Evolutionary conservation across 148 eudicot genomes (phyloP).

Genomic region (Silene uniflora): DNA sequence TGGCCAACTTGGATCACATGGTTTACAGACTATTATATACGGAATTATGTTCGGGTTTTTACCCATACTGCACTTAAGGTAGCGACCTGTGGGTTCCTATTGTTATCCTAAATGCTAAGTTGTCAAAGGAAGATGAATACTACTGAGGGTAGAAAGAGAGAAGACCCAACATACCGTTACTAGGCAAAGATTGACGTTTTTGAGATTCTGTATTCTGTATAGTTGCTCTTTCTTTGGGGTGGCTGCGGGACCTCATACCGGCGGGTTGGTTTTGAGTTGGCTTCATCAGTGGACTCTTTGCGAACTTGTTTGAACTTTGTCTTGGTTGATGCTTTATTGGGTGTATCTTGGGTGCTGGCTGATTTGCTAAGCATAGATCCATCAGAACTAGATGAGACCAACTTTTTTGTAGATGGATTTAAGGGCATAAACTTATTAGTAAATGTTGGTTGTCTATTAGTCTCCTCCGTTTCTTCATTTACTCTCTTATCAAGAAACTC

Average conservation of each 20-base stretch:
- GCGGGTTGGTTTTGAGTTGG: slow-evolving; percentile 39
- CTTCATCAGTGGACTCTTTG: slow-evolving; percentile 57
- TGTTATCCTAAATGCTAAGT: too few species aligned
- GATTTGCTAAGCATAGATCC: slow-evolving; percentile 21
- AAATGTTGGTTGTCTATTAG: slow-evolving; percentile 36
- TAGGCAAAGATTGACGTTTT: slow-evolving; percentile 71
- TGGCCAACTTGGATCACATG: too few species aligned
- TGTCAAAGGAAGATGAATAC: too few species aligned
- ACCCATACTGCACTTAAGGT: too few species aligned
- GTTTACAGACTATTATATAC: too few species aligned
- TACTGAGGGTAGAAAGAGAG: background rate
- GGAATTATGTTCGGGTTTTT: too few species aligned
- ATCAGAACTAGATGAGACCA: slow-evolving; percentile 50
- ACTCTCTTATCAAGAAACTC: slow-evolving; percentile 44
- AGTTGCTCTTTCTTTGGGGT: slow-evolving; percentile 72
- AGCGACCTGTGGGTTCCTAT: too few species aligned
- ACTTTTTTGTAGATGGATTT: slow-evolving; percentile 41
- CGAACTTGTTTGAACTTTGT: slow-evolving; percentile 38
- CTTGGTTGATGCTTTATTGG: background rate
- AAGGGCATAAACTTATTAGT: slow-evolving; percentile 43
- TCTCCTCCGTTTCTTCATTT: slow-evolving; percentile 42
- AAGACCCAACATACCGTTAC: slow-evolving; percentile 42
- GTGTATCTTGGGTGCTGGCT: too few species aligned
- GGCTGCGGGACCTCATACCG: slow-evolving; percentile 66
- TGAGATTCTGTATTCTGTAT: slow-evolving; percentile 49